Evolutionary conservation across 1,284 basidiomycete species (phyloP), one percentile per base, ranked within the genome.

Genomic region (Tremellales sp.): DNA sequence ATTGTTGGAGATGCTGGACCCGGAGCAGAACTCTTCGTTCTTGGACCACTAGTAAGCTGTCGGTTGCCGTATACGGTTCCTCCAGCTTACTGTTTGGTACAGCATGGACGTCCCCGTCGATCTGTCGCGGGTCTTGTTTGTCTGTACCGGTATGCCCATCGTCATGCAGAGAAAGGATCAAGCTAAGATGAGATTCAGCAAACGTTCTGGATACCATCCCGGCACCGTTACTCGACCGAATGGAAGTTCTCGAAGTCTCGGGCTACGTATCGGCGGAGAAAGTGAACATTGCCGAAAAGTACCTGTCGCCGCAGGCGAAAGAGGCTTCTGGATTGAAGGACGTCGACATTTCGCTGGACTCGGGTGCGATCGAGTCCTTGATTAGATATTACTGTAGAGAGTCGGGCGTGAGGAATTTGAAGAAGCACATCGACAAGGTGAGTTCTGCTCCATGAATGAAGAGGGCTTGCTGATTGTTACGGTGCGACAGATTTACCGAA

Each of bases 211-310:
- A 94, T 54, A 97, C 92, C 1, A 98, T 99, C 60, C 93, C 94
- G 1, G 92, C 91, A 3, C 95, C 94, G 2, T 77, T 99, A 10
- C 80, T 97, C 25, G 95, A 98, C 72, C 85, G 93, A 50, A 92
- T 93, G 89, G 95, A 98, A 70, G 91, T 98, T 1, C 82, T 99
- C 46, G 91, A 97, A 75, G 91, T 98, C 24, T 86, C 84, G 51
- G 91, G 92, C 14, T 99, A 99, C 70, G 94, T 97, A 19, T 86
- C 90, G 0, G 94, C 97, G 63, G 93, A 98, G 75, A 98, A 98
- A 77, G 78, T 84, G 18, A 84, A 86, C 52, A 98, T 98, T 57
- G 95, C 94, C 2, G 82, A 85, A 29, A 81, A 82, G 63, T 99
- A 97, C 71, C 81, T 99, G 3, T 87, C 84, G 3, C 95, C 94